A percentile compares a stretch with the other conserved stretches of the same genome.
phyloP scores from a whole-genome alignment of 2,329 filamentous ascomycete genomes.

The Paracoccidioides brasiliensis region DNA sequence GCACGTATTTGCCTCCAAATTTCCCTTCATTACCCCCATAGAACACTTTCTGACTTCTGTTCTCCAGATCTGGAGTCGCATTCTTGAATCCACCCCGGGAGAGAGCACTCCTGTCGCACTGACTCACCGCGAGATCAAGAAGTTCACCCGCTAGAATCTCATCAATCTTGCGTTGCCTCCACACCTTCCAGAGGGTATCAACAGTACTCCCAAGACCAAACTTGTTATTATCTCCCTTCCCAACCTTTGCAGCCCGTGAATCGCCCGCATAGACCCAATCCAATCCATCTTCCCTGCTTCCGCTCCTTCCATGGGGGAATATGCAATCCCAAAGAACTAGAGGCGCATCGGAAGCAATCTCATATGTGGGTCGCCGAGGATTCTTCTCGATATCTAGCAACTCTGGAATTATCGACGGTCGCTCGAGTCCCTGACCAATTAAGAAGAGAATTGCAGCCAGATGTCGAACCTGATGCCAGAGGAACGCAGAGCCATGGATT shows the following conservation, averaged over 20 bases:
- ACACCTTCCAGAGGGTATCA: slow-evolving; percentile 66
- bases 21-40: slow-evolving; percentile 43
- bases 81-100: slow-evolving; percentile 15
- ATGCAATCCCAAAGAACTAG: slow-evolving; percentile 94
- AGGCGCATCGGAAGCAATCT: slow-evolving; percentile 80
- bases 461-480: slow-evolving; percentile 96
- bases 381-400: slow-evolving; percentile 60
- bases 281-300: slow-evolving; percentile 46
- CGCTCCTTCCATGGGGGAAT: slow-evolving; percentile 50
- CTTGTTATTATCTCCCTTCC: slow-evolving; percentile 41
- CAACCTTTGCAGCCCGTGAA: slow-evolving; percentile 30
- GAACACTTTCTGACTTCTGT: slow-evolving; percentile 41
- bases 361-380: slow-evolving; percentile 70
- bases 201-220: slow-evolving; percentile 54
- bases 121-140: slow-evolving; percentile 46
- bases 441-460: slow-evolving; percentile 90
- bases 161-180: slow-evolving; percentile 78
- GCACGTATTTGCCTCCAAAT: slow-evolving; percentile 45
- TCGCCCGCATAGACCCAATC: slow-evolving; percentile 72
- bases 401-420: slow-evolving; percentile 55
- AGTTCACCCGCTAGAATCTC: slow-evolving; percentile 69
- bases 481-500: slow-evolving; percentile 78
- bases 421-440: slow-evolving; percentile 76
- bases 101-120: slow-evolving; percentile 24
- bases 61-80: slow-evolving; percentile 16